Conservation (phyloP, 2,329 filamentous ascomycete genomes). For the Pseudogymnoascus sp. region DNA sequence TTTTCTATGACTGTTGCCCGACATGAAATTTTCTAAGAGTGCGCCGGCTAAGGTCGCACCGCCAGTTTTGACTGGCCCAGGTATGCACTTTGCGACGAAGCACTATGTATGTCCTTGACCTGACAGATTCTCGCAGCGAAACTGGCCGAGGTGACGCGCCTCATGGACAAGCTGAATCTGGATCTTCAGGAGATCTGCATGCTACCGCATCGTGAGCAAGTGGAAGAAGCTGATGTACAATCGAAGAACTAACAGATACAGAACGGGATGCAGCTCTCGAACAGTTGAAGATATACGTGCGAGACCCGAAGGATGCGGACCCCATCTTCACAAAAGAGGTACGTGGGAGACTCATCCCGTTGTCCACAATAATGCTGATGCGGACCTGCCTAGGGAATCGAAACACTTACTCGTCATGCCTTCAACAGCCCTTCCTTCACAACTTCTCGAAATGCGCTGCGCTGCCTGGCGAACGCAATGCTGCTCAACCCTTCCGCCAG, state of each 20-base stretch:
- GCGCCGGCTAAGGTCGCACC: too few species aligned
- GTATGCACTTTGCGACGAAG: too few species aligned
- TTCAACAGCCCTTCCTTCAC: slow-evolving; percentile 58
- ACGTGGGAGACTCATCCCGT: too few species aligned
- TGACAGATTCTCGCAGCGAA: too few species aligned
- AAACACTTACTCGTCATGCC: slow-evolving; percentile 63
- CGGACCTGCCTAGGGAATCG: slow-evolving; percentile 67
- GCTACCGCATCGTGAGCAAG: slow-evolving; percentile 49
- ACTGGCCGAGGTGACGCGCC: slow-evolving; percentile 56
- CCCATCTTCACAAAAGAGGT: slow-evolving; percentile 76
- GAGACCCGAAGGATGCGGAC: slow-evolving; percentile 63
- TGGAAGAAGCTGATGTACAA: not conserved
- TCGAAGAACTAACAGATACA: slow-evolving; percentile 29
- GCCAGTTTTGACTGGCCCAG: too few species aligned
- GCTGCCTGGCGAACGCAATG: slow-evolving; percentile 85
- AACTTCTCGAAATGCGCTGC: slow-evolving; percentile 67
- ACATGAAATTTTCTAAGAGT: too few species aligned
- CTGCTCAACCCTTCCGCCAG: too few species aligned
- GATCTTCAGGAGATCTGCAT: slow-evolving; percentile 57
- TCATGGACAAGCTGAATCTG: slow-evolving; percentile 54
- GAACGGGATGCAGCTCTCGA: slow-evolving; percentile 57
- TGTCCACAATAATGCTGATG: slow-evolving; percentile 14
- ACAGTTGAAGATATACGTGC: slow-evolving; percentile 71
- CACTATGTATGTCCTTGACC: too few species aligned
- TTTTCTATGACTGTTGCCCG: too few species aligned